Evolutionary conservation across 2,329 filamentous ascomycete genomes (phyloP).

Genomic region (Ophiostoma ips): DNA sequence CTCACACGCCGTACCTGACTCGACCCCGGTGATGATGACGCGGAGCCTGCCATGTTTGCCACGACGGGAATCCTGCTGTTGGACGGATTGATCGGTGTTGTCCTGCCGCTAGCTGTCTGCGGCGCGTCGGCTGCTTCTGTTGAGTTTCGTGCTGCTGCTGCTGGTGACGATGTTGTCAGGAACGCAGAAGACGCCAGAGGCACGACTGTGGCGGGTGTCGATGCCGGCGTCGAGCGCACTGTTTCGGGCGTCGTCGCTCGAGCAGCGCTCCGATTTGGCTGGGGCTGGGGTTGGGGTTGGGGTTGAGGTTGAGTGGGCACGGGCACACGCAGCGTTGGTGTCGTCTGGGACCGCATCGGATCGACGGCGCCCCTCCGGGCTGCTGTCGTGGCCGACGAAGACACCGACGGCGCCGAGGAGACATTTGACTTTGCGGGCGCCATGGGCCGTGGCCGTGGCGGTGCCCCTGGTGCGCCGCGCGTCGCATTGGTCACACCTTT

Average conservation of each 20-base stretch:
- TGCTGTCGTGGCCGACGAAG: constrained; percentile 8
- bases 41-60: neutral
- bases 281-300: neutral
- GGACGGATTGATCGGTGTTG: constrained; percentile 1
- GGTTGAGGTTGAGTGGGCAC: neutral
- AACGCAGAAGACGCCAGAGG: neutral
- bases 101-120: neutral
- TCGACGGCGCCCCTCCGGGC: neutral
- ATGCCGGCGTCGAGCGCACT: neutral
- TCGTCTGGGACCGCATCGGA: neutral
- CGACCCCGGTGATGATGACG: neutral
- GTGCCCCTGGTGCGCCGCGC: constrained; percentile 8
- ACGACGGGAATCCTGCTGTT: constrained; percentile 7
- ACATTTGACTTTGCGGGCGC: neutral
- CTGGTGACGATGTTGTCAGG: neutral
- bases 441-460: neutral
- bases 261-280: neutral
- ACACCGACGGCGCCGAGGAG: constrained; percentile 14
- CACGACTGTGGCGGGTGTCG: neutral
- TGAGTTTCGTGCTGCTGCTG: neutral
- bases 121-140: neutral
- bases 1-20: neutral
- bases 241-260: neutral
- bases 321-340: neutral
- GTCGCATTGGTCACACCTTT: too few species aligned